Evolutionary conservation across 2,329 filamentous ascomycete species (phyloP).

Genomic region (Aspergillus nomiae): DNA sequence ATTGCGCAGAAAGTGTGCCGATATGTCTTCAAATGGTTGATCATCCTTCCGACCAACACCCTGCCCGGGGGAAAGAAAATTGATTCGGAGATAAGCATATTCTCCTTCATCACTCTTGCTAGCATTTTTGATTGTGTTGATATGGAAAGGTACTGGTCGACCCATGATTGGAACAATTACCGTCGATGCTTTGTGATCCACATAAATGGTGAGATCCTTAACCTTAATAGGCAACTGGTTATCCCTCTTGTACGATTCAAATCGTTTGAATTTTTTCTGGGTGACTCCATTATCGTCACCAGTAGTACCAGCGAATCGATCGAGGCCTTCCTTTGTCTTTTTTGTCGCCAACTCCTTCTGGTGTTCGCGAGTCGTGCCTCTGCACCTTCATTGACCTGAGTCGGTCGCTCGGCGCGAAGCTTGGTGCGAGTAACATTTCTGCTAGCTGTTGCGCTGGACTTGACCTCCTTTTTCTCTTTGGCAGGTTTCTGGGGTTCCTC

Average conservation of each 20-base stretch:
- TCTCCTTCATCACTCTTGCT: constrained; percentile 97
- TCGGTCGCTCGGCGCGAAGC: constrained; percentile 84
- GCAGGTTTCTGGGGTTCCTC: constrained; percentile 78
- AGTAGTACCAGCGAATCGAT: constrained; percentile 81
- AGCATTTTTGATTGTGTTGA: constrained; percentile 97
- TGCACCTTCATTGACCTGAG: constrained; percentile 84
- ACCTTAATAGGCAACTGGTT: constrained; percentile 85
- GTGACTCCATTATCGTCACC: constrained; percentile 85
- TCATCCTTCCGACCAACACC: constrained; percentile 97
- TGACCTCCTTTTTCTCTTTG: constrained; percentile 78
- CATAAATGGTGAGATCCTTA: constrained; percentile 83
- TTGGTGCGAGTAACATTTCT: constrained; percentile 96
- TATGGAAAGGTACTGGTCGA: constrained; percentile 95
- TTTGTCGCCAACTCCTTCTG: constrained; percentile 85
- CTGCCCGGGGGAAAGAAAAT: constrained; percentile 95
- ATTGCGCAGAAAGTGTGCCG: constrained; percentile 92
- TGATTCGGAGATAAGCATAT: constrained; percentile 91
- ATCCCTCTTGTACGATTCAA: constrained; percentile 98
- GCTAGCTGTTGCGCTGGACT: constrained; percentile 83
- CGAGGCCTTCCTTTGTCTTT: constrained; percentile 87
- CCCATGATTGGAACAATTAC: constrained; percentile 97
- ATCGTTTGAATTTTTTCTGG: constrained; percentile 97
- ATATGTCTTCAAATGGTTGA: constrained; percentile 94
- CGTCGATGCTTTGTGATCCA: constrained; percentile 86
- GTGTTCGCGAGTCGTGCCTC: constrained; percentile 83